Evolutionary conservation across 306 rosid genomes (phyloP).

Genomic region (Mucuna pruriens): DNA sequence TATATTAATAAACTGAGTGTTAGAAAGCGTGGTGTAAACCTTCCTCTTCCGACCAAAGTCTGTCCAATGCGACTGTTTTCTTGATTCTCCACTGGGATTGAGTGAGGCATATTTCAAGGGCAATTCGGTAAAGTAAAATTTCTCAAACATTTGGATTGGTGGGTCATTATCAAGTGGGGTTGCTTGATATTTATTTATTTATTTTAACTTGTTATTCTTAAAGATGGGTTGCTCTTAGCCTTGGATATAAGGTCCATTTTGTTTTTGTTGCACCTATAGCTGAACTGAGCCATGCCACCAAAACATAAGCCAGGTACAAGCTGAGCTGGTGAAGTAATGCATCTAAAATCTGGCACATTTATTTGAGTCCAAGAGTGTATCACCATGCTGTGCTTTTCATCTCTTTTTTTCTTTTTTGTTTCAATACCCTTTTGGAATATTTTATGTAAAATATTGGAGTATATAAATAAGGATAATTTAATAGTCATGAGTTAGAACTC

Average conservation of each 20-base stretch:
- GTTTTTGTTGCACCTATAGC: constrained; percentile 24
- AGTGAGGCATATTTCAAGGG: constrained; percentile 22
- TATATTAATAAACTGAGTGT: neutral
- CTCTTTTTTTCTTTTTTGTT: constrained; percentile 1
- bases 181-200: neutral
- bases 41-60: constrained; percentile 40
- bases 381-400: neutral
- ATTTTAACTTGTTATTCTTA: neutral
- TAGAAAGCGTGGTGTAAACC: neutral
- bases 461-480: too few relatives aligned
- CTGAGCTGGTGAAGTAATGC: constrained; percentile 32
- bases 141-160: constrained; percentile 15
- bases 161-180: constrained; percentile 35
- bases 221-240: constrained; percentile 13
- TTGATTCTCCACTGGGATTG: constrained; percentile 30
- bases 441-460: constrained; percentile 19
- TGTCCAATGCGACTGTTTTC: neutral
- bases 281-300: constrained; percentile 7
- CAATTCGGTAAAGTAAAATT: constrained; percentile 15
- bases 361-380: constrained; percentile 34
- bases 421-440: constrained; percentile 24
- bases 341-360: constrained; percentile 47
- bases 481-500: too few relatives aligned
- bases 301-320: constrained; percentile 31
- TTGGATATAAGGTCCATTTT: constrained; percentile 15